Conservation (phyloP, 225 moss, liverwort and hornwort genomes). For the Sphagnum tenellum region DNA sequence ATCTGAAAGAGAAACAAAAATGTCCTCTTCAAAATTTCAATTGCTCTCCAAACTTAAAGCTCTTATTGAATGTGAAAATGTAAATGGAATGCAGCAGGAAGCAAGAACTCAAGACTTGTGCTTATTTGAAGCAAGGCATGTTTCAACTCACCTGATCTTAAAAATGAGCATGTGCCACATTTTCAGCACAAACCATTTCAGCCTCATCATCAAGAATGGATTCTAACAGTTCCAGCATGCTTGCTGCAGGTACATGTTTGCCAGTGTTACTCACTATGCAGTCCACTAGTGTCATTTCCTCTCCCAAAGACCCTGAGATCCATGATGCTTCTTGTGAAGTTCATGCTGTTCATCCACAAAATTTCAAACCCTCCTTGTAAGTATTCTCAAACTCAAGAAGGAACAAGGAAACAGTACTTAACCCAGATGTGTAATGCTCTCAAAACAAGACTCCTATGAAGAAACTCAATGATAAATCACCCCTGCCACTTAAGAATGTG, state of each 20-base stretch:
- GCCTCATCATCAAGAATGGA: constrained; percentile 92
- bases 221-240: constrained; percentile 78
- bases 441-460: too few relatives aligned
- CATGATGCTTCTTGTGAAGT: constrained; percentile 83
- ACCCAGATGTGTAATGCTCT: too few relatives aligned
- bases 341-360: constrained; percentile 49
- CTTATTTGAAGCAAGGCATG: constrained; percentile 60
- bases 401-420: too few relatives aligned
- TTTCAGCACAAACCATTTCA: constrained; percentile 89
- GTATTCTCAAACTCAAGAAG: too few relatives aligned
- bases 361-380: too few relatives aligned
- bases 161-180: constrained; percentile 99
- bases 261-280: constrained; percentile 91
- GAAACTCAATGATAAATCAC: too few relatives aligned
- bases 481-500: too few relatives aligned
- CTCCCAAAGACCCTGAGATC: constrained; percentile 95
- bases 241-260: constrained; percentile 79
- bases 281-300: constrained; percentile 82
- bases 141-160: constrained; percentile 89
- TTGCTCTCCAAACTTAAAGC: too few relatives aligned
- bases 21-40: too few relatives aligned
- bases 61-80: background rate
- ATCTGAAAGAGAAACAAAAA: too few relatives aligned
- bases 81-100: background rate
- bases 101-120: constrained; percentile 11